Percentiles rank a stretch among this genome's conserved stretches.
These are phyloP conservation scores for Trypanosomatidae sp. DNA, from an alignment of 208 protist species.

Conservation along the genomic window DNA sequence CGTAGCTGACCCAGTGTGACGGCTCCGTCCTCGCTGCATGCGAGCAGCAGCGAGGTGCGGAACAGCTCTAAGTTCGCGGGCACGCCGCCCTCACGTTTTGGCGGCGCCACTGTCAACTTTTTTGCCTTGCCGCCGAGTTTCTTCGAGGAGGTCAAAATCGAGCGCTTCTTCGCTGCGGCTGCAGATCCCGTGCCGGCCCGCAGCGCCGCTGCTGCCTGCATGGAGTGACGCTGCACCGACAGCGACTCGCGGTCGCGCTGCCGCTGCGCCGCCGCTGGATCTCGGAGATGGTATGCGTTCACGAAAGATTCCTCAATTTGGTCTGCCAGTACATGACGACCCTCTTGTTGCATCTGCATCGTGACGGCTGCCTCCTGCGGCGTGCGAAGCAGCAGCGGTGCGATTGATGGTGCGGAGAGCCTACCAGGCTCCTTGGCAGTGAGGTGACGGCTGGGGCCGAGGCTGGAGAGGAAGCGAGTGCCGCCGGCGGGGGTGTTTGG, in stretches of 20 bases:
- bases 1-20: conserved; percentile 43
- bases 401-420: not conserved
- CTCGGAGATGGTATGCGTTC: conserved; percentile 40
- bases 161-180: not conserved
- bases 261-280: conserved; percentile 41
- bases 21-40: conserved; percentile 43
- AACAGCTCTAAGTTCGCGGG: conserved; percentile 47
- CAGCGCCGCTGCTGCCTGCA: conserved; percentile 16
- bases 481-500: too few relatives aligned
- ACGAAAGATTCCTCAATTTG: conserved; percentile 67
- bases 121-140: conserved; percentile 20
- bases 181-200: conserved; percentile 5
- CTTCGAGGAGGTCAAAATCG: conserved; percentile 2
- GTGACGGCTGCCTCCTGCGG: conserved; percentile 15
- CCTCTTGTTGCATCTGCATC: conserved; percentile 25
- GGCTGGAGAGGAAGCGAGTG: not conserved
- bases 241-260: conserved; percentile 17
- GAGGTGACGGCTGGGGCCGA: not conserved
- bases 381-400: conserved; percentile 6
- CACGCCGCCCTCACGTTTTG: conserved; percentile 36
- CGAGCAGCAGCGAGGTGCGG: conserved; percentile 32
- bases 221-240: conserved; percentile 16
- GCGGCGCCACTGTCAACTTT: conserved; percentile 12
- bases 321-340: conserved; percentile 26
- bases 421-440: not conserved